A percentile compares a stretch with the other conserved stretches of the same genome.
Evolutionary conservation across 2,329 filamentous ascomycete species (phyloP).

Genomic region (Aspergillus floridensis): DNA sequence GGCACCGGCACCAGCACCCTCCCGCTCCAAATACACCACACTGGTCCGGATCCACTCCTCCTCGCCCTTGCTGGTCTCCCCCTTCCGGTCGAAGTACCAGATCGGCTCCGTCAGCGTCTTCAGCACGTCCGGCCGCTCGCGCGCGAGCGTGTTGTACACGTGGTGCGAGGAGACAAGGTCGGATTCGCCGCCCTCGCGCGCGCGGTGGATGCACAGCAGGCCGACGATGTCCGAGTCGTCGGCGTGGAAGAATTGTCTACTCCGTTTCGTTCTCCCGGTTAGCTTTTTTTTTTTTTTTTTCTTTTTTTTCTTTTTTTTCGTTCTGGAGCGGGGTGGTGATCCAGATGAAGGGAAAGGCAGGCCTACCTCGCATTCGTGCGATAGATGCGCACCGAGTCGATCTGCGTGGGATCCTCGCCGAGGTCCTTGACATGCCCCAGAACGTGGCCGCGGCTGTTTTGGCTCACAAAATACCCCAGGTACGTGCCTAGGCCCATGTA

Average conservation of each 20-base stretch:
- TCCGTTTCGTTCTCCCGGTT: not conserved
- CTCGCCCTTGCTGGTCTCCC: constrained; percentile 71
- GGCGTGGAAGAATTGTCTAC: constrained; percentile 76
- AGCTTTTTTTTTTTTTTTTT: no score
- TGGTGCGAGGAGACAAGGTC: constrained; percentile 76
- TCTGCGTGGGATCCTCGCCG: constrained; percentile 75
- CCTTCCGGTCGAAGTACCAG: constrained; percentile 93
- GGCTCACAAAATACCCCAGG: constrained; percentile 82
- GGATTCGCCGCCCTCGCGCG: constrained; percentile 78
- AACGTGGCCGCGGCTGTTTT: constrained; percentile 81
- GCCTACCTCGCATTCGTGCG: constrained; percentile 69
- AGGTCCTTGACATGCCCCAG: constrained; percentile 88
- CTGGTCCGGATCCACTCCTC: constrained; percentile 70
- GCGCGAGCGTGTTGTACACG: constrained; percentile 77
- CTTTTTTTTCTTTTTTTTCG: no score
- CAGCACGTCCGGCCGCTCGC: constrained; percentile 73
- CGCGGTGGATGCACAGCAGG: constrained; percentile 74
- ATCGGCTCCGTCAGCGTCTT: constrained; percentile 71
- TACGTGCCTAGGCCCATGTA: constrained; percentile 88
- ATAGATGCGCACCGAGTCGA: constrained; percentile 86
- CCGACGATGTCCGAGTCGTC: constrained; percentile 83
- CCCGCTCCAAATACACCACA: constrained; percentile 74
- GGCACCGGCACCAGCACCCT: constrained; percentile 58
- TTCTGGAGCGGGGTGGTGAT: no score
- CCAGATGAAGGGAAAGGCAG: no score